phyloP scores from a whole-genome alignment of 2,329 filamentous ascomycete species.

The Diaporthe longicolla region DNA sequence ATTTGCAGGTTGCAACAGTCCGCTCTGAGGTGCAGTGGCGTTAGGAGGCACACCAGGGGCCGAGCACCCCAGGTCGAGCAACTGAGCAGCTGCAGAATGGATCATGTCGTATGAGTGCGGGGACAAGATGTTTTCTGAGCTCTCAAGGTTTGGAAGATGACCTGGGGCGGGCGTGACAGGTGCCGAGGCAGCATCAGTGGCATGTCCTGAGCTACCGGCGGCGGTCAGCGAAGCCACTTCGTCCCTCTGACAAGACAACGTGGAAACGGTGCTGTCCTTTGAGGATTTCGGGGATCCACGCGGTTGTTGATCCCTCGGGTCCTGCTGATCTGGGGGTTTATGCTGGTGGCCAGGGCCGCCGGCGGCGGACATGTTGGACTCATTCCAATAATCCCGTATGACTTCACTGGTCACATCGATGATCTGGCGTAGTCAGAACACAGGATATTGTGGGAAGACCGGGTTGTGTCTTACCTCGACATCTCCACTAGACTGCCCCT shows the following conservation, averaged over 20 bases:
- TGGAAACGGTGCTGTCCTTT: constrained; percentile 17
- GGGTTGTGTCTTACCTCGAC: background rate
- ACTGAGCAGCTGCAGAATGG: constrained; percentile 14
- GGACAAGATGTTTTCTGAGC: constrained; percentile 5
- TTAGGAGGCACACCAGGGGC: constrained; percentile 3
- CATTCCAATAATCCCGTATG: constrained; percentile 29
- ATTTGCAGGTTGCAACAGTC: constrained; percentile 3
- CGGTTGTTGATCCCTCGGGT: constrained; percentile 7
- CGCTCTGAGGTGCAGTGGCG: background rate
- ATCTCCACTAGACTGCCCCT: background rate
- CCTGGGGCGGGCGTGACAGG: constrained; percentile 13
- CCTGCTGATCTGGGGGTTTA: constrained; percentile 1
- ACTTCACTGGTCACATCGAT: constrained; percentile 27
- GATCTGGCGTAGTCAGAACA: constrained; percentile 3
- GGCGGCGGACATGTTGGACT: constrained; percentile 12
- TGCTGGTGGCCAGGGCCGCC: constrained; percentile 1
- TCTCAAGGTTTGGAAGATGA: background rate
- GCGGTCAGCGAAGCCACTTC: constrained; percentile 19
- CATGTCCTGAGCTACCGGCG: constrained; percentile 1
- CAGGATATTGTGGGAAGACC: no score
- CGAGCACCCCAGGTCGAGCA: constrained; percentile 25
- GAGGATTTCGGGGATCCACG: constrained; percentile 15
- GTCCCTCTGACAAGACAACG: constrained; percentile 1
- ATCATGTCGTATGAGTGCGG: constrained; percentile 30
- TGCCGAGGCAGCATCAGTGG: constrained; percentile 10